phyloP scores from a whole-genome alignment of 192 early-diverging fungal species.

The Coemansia sp. region DNA sequence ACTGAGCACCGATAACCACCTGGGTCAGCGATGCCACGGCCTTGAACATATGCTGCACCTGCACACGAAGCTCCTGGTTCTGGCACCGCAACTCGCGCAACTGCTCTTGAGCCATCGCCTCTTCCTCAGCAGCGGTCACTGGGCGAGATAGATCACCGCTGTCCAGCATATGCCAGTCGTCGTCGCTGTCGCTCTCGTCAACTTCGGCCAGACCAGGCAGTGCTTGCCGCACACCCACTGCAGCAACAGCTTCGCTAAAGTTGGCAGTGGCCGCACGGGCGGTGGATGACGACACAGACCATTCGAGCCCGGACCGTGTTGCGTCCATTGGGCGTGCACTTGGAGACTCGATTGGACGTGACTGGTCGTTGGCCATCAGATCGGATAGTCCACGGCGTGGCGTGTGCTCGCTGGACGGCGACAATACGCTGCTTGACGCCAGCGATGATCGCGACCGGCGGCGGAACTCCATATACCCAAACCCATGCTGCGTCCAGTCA shows the following conservation, averaged over 20 bases:
- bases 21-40: constrained; percentile 24
- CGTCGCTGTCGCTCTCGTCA: constrained; percentile 13
- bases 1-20: constrained; percentile 6
- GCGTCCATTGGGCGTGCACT: not conserved
- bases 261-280: constrained; percentile 16
- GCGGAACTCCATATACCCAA: constrained; percentile 53
- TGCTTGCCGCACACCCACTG: not conserved
- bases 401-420: constrained; percentile 11
- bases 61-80: constrained; percentile 16
- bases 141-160: not conserved
- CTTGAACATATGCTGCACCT: constrained; percentile 9
- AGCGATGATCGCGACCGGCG: constrained; percentile 24
- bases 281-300: constrained; percentile 13
- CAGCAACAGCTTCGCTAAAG: constrained; percentile 18
- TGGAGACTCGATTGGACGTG: not conserved
- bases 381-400: not conserved
- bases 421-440: constrained; percentile 16
- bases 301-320: not conserved
- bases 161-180: constrained; percentile 21
- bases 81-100: constrained; percentile 7
- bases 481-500: constrained; percentile 47
- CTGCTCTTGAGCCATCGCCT: constrained; percentile 7
- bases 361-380: not conserved
- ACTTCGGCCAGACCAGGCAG: constrained; percentile 9
- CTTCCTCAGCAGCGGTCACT: not conserved